Base-by-base conservation (phyloP, 192 early-diverging fungal genomes). In the Chytriomyces confervae region DNA sequence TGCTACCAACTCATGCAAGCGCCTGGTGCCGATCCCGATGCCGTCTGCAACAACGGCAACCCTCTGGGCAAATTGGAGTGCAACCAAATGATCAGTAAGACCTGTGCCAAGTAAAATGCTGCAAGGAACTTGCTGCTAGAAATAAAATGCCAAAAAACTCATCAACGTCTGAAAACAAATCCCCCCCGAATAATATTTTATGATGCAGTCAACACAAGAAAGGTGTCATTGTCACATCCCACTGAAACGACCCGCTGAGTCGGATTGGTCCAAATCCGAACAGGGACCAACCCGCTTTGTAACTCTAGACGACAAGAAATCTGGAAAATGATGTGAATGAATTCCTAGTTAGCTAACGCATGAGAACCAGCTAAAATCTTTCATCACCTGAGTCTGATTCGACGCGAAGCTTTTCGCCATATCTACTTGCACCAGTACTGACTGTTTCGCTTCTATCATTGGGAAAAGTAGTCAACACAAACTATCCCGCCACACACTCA, bases 231-330 rank as follows among this genome's bases (percentile, higher is more conserved):
- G 8, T 7, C 27, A 43, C 69, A 70, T 24, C 24, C 23, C 7
- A 29, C 48, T 7, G 69, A 70, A 10, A 70, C 51, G 20, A 70
- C 50, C 18, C 47, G n/a, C 46, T 51, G 69, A 11, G 49, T 70
- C 47, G 69, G 45, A 51, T 70, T 70, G n/a, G 69, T 16, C 23
- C 45, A 45, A 36, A 67, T 7, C 27, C 45, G 13, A 10, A 13
- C 36, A 5, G 27, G 18, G 10, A 11, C 8, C 20, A 44, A 2
- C 7, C 50, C 69, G 0, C 11, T 45, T 18, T 53, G 27, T 24
- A 70, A 44, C 50, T 57, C 51, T 13, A 23, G 13, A 23, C 6
- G 16, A 53, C 27, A 53, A 24, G 69, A 70, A 2, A 24, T 18
- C 10, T 11, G 27, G 27, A 10, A 10, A 64, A 29, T 23, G 62